Percentiles rank a stretch among this genome's conserved stretches.
Evolutionary conservation across 495 filamentous ascomycete species (phyloP).

Genomic region (Aspergillus wentii): DNA sequence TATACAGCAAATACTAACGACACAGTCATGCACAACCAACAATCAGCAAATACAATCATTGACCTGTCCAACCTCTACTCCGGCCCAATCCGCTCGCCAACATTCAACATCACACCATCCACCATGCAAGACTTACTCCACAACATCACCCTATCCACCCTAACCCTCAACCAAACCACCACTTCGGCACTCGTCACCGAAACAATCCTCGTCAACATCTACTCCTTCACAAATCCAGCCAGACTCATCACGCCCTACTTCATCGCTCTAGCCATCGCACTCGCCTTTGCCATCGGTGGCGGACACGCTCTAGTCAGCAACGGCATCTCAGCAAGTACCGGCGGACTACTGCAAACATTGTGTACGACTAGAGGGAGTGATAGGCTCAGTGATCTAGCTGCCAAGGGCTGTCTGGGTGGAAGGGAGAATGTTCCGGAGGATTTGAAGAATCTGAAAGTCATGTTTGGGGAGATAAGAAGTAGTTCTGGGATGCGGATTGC

Average conservation of each 20-base stretch:
- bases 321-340: conserved; percentile 18
- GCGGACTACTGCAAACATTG: conserved; percentile 18
- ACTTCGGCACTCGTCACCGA: conserved; percentile 6
- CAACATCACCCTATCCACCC: conserved; percentile 13
- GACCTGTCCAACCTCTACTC: conserved; percentile 9
- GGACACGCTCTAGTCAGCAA: conserved; percentile 11
- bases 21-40: conserved; percentile 2
- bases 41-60: conserved; percentile 6
- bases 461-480: conserved; percentile 18
- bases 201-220: conserved; percentile 12
- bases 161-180: conserved; percentile 7
- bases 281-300: conserved; percentile 14
- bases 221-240: conserved; percentile 11
- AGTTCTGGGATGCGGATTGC: conserved; percentile 9
- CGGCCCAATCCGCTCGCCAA: conserved; percentile 1
- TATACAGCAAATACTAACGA: background rate
- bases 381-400: conserved; percentile 13
- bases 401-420: conserved; percentile 19
- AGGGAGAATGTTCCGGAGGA: conserved; percentile 18
- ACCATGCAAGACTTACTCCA: conserved; percentile 15
- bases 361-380: conserved; percentile 17
- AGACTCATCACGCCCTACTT: conserved; percentile 18
- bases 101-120: conserved; percentile 10
- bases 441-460: conserved; percentile 16
- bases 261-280: conserved; percentile 5